phyloP scores from a whole-genome alignment of 208 protist genomes.

The Wallacemonas sp. region DNA sequence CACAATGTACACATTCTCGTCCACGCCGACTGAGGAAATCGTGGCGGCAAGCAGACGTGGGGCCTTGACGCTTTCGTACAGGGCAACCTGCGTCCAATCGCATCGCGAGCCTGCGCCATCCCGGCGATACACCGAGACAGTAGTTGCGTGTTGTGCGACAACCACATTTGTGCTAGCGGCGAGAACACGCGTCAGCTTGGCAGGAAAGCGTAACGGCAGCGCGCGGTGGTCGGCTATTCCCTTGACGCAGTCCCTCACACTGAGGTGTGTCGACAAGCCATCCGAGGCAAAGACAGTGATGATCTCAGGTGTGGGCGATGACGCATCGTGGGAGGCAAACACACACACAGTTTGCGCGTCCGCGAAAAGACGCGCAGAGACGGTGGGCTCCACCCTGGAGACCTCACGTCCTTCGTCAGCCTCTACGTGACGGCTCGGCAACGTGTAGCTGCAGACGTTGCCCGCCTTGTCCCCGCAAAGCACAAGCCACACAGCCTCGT shows the following conservation, averaged over 20 bases:
- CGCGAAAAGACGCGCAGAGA: not conserved
- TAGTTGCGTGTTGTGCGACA: slow-evolving; percentile 50
- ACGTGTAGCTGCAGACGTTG: not conserved
- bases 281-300: not conserved
- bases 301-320: not conserved
- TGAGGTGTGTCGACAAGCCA: not conserved
- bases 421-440: no score
- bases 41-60: slow-evolving; percentile 52
- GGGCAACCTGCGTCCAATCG: slow-evolving; percentile 44
- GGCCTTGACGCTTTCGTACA: slow-evolving; percentile 44
- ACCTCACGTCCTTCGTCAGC: no score
- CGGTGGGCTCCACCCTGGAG: not conserved
- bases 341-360: not conserved
- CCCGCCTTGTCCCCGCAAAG: slow-evolving; percentile 9
- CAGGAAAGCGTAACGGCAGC: slow-evolving; percentile 64
- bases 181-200: slow-evolving; percentile 46
- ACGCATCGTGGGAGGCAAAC: not conserved
- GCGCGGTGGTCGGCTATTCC: no score
- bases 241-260: no score
- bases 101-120: not conserved
- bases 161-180: slow-evolving; percentile 21
- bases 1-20: slow-evolving; percentile 26
- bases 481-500: not conserved
- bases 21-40: not conserved
- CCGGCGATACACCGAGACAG: slow-evolving; percentile 44